Evolutionary conservation across 352 stramenopile species (phyloP), one percentile per base, ranked within the genome.

Genomic region (Lagenidium giganteum): DNA sequence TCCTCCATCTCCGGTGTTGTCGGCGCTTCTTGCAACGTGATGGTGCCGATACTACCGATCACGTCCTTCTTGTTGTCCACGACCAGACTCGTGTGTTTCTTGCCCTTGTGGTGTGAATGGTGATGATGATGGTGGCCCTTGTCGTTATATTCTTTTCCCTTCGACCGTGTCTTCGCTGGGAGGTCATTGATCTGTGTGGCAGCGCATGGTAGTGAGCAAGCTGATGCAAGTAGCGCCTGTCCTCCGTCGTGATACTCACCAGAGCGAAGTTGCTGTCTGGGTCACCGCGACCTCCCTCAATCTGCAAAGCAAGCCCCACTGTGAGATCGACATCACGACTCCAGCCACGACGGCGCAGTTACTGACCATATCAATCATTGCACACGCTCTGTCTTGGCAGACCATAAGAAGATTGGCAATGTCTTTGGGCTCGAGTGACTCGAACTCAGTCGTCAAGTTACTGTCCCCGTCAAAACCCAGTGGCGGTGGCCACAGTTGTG

Each of bases 291-390:
- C 67, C 80, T 5, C 69, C 70, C 38, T 90, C 76, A 16, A 86
- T 73, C 79, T 92, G 37, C 16, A 58, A 35, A n/a, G 26, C 12
- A 27, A 27, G 6, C 0, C 21, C 47, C 14, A 41, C 24, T 41
- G 9, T 36, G 31, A 16, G 4, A 29, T 16, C 7, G 24, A 6
- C 18, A 20, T 25, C 14, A 28, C 8, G 5, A 27, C 9, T 27
- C 2, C 3, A 34, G 0, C 6, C 22, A 35, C n/a, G 8, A 7
- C 31, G 3, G 21, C 8, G 1, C 22, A 5, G 37, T 20, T n/a
- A 63, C 70, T 26, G 42, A 87, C 80, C 42, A 73, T 61, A 28
- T 93, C 81, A 20, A 93, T 67, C 71, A 93, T 87, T 13, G 70
- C 36, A 5, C 55, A 64, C 14, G 73, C 69, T 17, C 79, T 73